phyloP scores from a whole-genome alignment of 2,329 filamentous ascomycete species.

The Claviceps sp. region DNA sequence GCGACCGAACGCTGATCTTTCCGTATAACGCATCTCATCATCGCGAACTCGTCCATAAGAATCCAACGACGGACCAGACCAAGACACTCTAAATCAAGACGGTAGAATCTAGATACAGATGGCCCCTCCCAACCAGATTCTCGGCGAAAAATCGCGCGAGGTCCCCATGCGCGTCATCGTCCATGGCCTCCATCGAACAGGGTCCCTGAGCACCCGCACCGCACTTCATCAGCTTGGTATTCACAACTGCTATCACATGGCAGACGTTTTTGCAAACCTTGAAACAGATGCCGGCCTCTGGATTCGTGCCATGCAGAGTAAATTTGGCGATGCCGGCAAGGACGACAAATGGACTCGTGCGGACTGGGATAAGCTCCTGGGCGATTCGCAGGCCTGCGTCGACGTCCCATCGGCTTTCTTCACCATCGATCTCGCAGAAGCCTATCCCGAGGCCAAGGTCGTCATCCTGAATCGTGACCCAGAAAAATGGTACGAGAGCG shows the following conservation, averaged over 20 bases:
- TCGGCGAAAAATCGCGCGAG: slow-evolving; percentile 13
- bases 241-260: slow-evolving; percentile 19
- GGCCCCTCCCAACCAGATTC: too few species aligned
- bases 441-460: slow-evolving; percentile 24
- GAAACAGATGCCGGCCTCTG: slow-evolving; percentile 14
- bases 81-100: too few species aligned
- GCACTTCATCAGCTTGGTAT: slow-evolving; percentile 14
- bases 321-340: slow-evolving; percentile 14
- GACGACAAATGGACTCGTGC: slow-evolving; percentile 17
- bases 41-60: too few species aligned
- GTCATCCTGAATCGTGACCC: slow-evolving; percentile 26
- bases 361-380: slow-evolving; percentile 33
- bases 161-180: slow-evolving; percentile 28
- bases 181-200: slow-evolving; percentile 25
- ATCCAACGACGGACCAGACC: too few species aligned
- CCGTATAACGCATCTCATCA: too few species aligned
- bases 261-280: slow-evolving; percentile 10
- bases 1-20: too few species aligned
- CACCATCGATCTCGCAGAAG: slow-evolving; percentile 21
- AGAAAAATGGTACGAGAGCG: slow-evolving; percentile 24
- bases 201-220: slow-evolving; percentile 20
- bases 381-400: slow-evolving; percentile 35
- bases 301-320: slow-evolving; percentile 19
- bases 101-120: too few species aligned
- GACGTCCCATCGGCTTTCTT: slow-evolving; percentile 44